Evolutionary conservation across 495 filamentous ascomycete species (phyloP).

Genomic region (Hypoxylon lenormandii): DNA sequence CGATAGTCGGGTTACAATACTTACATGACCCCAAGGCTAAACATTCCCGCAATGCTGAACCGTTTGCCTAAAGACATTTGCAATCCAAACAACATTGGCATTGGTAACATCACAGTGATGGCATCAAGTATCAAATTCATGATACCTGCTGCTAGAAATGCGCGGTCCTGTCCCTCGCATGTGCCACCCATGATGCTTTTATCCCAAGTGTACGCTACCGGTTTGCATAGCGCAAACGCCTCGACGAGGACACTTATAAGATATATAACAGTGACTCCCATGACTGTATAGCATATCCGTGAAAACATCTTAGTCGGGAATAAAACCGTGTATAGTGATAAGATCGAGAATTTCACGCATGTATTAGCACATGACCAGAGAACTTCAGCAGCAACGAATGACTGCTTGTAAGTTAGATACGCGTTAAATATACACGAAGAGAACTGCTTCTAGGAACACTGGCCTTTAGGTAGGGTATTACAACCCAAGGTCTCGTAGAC

Average conservation of each 20-base stretch:
- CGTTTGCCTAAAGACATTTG: not conserved
- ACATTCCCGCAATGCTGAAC: not conserved
- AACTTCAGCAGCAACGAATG: slow-evolving; percentile 44
- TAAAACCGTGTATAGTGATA: slow-evolving; percentile 21
- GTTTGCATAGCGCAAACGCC: not conserved
- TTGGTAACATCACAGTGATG: not conserved
- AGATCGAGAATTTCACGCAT: slow-evolving; percentile 18
- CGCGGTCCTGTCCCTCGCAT: not conserved
- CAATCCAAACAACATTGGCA: slow-evolving; percentile 3
- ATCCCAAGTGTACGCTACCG: not conserved
- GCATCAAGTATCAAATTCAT: not conserved
- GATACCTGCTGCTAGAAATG: not conserved
- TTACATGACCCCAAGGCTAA: slow-evolving; percentile 1
- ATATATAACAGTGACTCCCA: not conserved
- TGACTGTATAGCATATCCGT: not conserved
- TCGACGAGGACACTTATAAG: not conserved
- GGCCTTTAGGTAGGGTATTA: not conserved
- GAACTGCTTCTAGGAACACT: not conserved
- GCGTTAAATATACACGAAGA: not conserved
- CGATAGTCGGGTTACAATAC: not conserved
- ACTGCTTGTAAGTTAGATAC: slow-evolving; percentile 38
- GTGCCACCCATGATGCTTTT: not conserved
- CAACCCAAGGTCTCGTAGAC: not conserved
- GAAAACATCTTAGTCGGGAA: not conserved
- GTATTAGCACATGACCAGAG: slow-evolving; percentile 23